phyloP scores from a whole-genome alignment of 192 early-diverging fungal species.

The Coemansia sp. region DNA sequence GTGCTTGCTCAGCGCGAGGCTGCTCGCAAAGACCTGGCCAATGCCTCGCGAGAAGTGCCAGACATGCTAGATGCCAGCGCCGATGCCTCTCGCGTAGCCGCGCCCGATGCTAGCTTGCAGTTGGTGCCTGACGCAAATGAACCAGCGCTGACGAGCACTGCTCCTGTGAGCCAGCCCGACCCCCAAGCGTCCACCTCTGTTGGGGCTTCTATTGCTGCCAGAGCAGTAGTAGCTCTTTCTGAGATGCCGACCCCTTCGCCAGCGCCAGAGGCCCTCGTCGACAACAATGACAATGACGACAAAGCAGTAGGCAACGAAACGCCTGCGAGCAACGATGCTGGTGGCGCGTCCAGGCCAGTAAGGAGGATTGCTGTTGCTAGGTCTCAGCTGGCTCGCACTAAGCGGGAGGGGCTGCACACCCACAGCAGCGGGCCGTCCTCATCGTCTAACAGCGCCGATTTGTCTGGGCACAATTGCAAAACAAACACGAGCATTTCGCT shows the following conservation, averaged over 20 bases:
- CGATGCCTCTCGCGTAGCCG: slow-evolving; percentile 16
- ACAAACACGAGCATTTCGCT: slow-evolving; percentile 1
- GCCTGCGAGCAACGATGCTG: background rate
- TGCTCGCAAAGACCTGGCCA: slow-evolving; percentile 1
- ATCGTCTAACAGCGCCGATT: background rate
- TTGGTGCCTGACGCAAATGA: background rate
- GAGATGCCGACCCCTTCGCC: background rate
- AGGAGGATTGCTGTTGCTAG: slow-evolving; percentile 28
- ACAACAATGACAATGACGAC: background rate
- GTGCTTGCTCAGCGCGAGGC: slow-evolving; percentile 16
- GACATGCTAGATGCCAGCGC: slow-evolving; percentile 42
- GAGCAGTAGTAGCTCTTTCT: background rate
- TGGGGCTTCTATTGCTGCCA: background rate
- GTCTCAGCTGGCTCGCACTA: slow-evolving; percentile 14
- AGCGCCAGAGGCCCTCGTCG: background rate
- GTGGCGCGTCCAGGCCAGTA: background rate
- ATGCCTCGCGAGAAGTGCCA: slow-evolving; percentile 28
- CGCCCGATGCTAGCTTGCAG: slow-evolving; percentile 7
- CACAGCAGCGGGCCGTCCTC: background rate
- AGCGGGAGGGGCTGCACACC: background rate
- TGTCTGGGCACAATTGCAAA: background rate
- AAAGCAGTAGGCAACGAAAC: background rate
- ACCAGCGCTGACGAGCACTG: background rate
- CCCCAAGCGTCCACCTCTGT: background rate
- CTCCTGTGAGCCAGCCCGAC: background rate